Percentiles rank a stretch among this genome's conserved stretches.
These are phyloP conservation scores for Coccinonectria pachysandricola DNA, from an alignment of 2,329 filamentous ascomycete species.

Conservation along the genomic window DNA sequence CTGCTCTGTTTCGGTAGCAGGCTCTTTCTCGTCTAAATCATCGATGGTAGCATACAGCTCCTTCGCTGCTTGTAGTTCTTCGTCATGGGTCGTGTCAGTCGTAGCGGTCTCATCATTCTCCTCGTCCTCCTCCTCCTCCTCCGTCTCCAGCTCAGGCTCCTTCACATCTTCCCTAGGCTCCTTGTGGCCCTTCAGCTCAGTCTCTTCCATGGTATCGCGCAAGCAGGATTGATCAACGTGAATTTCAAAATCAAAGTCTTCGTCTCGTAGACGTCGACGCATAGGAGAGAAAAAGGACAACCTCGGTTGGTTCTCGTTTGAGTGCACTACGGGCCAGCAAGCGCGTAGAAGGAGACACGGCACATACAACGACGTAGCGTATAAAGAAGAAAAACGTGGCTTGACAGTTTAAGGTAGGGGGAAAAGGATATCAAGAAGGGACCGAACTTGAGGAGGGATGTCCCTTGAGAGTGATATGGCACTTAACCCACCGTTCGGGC, in stretches of 20 bases:
- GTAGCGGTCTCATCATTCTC: slow-evolving; percentile 5
- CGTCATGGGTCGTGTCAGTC: slow-evolving; percentile 3
- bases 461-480: slow-evolving; percentile 14
- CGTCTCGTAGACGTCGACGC: slow-evolving; percentile 19
- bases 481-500: slow-evolving; percentile 4
- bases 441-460: background rate
- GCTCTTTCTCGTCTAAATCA: slow-evolving; percentile 1
- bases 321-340: too few relatives aligned
- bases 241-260: slow-evolving; percentile 36
- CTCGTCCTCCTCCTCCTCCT: slow-evolving; percentile 8
- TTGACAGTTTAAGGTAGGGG: slow-evolving; percentile 5
- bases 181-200: slow-evolving; percentile 12
- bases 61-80: slow-evolving; percentile 3
- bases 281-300: slow-evolving; percentile 11
- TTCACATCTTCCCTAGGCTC: slow-evolving; percentile 9
- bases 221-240: slow-evolving; percentile 37
- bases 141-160: slow-evolving; percentile 6
- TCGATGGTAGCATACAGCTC: too few relatives aligned
- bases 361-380: slow-evolving; percentile 1
- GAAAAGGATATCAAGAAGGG: slow-evolving; percentile 8
- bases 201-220: slow-evolving; percentile 31
- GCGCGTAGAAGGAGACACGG: slow-evolving; percentile 11
- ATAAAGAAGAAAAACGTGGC: slow-evolving; percentile 5
- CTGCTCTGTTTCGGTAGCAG: background rate
- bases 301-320: too few relatives aligned